Evolutionary conservation across 2,329 filamentous ascomycete genomes (phyloP), one percentile per base, ranked within the genome.

Genomic region (Cytospora leucostoma): DNA sequence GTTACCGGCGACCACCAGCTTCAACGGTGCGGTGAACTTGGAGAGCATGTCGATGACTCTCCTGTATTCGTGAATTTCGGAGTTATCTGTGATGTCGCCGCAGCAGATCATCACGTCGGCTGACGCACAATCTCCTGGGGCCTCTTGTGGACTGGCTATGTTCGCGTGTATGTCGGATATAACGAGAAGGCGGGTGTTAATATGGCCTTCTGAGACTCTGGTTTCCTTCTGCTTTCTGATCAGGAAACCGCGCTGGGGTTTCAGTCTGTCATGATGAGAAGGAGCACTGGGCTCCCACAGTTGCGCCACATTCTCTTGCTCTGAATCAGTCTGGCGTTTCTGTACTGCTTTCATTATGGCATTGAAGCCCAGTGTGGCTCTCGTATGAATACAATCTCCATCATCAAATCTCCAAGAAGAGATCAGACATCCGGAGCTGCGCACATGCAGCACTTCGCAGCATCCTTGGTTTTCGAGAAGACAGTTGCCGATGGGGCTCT

Each of bases 1-100:
- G 58, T 84, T 84, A 1, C 82, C 81, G 2, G 81, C 75, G 51
- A 85, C 83, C 7, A 78, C 71, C 1, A 84, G 68, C 61, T 84
- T 84, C 4, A 82, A 70, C 0, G 78, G 75, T 0, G 80, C 79
- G 1, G 78, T 63, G 17, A 83, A 70, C 7, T 50, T 19, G 13
- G 8, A 54, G 7, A 53, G 33, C 38, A 27, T 38, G 19, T 34
- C 19, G 38, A 54, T 15, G 6, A 51, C 5, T 15, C 15, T 56
- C 52, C 27, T n/a, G 40, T 60, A 60, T 51, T 64, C 50, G 13
- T n/a, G 12, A 7, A 50, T 10, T 10, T 12, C 6, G 17, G 53
- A 58, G 3, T 53, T 15, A 5, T 44, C 15, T 13, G 59, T 55
- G 17, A 55, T 35, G 51, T 61, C 51, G 7, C 51, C 51, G 21